Percentiles rank a stretch among this genome's conserved stretches.
These are phyloP conservation scores for Gloeophyllum trabeum DNA, from an alignment of 768 basidiomycete genomes.

Conservation along the genomic window DNA sequence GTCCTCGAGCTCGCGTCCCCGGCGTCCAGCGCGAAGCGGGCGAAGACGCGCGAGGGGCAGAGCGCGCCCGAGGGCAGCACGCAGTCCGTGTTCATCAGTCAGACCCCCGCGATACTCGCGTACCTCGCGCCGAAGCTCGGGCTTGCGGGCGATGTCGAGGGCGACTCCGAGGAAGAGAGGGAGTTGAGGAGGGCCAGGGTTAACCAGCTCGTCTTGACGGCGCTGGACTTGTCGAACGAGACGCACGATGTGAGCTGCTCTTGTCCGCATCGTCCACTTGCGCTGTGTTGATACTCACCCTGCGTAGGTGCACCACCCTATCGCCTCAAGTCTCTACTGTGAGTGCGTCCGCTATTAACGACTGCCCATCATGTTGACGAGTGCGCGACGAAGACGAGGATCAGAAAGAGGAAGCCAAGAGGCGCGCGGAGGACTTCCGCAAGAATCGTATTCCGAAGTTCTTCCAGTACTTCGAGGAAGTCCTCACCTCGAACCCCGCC, in stretches of 20 bases:
- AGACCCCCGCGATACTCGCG: slow-evolving; percentile 25
- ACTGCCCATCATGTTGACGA: slow-evolving; percentile 6
- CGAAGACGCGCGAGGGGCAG: not conserved
- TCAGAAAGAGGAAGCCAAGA: slow-evolving; percentile 24
- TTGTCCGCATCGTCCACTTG: too few relatives aligned
- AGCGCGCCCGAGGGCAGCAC: not conserved
- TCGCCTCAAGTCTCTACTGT: slow-evolving; percentile 16
- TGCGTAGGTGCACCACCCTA: slow-evolving; percentile 21
- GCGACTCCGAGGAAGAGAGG: slow-evolving; percentile 17
- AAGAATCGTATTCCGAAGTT: slow-evolving; percentile 26
- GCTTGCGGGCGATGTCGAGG: slow-evolving; percentile 20
- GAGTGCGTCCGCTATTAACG: not conserved
- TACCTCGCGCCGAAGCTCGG: slow-evolving; percentile 23
- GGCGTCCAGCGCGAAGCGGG: not conserved
- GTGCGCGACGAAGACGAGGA: slow-evolving; percentile 29
- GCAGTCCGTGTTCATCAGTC: slow-evolving; percentile 17
- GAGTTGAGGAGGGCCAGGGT: slow-evolving; percentile 15
- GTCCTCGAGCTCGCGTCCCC: slow-evolving; percentile 19
- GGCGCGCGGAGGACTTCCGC: slow-evolving; percentile 23
- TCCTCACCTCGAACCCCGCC: slow-evolving; percentile 16
- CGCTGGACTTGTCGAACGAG: slow-evolving; percentile 23
- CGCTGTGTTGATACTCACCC: not conserved
- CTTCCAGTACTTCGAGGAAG: slow-evolving; percentile 23
- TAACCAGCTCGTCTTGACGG: slow-evolving; percentile 27
- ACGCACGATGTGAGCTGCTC: slow-evolving; percentile 12